Conservation (phyloP, 208 protist species). For the Leishmania turanica region DNA sequence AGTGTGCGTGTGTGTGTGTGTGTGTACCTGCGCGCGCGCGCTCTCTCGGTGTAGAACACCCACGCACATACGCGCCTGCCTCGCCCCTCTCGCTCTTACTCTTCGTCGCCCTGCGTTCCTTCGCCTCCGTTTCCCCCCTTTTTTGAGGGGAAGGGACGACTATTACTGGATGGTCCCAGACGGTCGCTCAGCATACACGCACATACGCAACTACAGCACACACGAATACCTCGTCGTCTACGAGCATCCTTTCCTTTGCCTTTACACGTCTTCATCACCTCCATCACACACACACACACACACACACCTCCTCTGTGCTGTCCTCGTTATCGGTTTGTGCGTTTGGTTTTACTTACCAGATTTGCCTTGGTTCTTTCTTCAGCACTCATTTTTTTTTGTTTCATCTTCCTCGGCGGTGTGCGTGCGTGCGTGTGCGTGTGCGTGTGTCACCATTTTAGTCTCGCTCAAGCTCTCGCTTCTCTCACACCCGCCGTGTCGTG, state of each 20-base stretch:
- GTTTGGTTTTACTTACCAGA: not conserved
- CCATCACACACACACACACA: too few species aligned
- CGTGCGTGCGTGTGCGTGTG: too few species aligned
- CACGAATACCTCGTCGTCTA: not conserved
- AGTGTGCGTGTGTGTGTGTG: not conserved
- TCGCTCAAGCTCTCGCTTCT: too few species aligned
- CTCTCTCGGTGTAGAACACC: not conserved
- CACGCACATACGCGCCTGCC: too few species aligned
- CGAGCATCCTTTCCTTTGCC: not conserved
- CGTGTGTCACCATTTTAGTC: not conserved
- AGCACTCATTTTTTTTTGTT: not conserved
- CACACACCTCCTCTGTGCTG: not conserved
- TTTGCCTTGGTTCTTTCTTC: not conserved
- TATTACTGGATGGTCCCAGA: too few species aligned
- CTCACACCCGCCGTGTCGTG: too few species aligned
- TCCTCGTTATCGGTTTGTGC: not conserved
- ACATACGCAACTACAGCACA: not conserved
- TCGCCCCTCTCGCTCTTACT: not conserved
- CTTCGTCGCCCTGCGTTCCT: not conserved
- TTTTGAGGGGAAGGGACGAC: not conserved
- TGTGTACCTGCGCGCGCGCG: not conserved
- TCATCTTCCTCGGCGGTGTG: not conserved
- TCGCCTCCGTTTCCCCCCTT: constrained; percentile 2
- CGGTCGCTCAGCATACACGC: not conserved
- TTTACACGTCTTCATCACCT: not conserved